phyloP scores from a whole-genome alignment of 139 green algal species.

The Coelastrella sp. region DNA sequence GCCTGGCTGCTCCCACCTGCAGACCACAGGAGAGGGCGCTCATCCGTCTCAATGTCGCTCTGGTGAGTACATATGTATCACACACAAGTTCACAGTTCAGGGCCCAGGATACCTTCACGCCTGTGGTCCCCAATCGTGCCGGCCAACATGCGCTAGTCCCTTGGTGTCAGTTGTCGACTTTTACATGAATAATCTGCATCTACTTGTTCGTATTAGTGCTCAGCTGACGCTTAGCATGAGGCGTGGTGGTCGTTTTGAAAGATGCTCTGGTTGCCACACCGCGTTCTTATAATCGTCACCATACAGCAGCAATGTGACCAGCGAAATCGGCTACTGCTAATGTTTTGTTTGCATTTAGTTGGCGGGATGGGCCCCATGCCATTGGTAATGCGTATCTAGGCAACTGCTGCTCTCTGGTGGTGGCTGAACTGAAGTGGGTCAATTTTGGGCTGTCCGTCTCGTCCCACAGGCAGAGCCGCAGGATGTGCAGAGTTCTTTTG shows the following conservation, averaged over 20 bases:
- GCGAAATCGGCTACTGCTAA: too few relatives aligned
- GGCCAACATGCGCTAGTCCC: background rate
- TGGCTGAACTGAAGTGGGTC: background rate
- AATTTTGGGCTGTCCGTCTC: background rate
- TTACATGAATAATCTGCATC: too few relatives aligned
- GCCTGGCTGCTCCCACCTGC: background rate
- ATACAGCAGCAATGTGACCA: too few relatives aligned
- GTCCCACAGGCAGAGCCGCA: background rate
- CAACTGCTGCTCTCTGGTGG: too few relatives aligned
- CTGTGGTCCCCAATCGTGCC: background rate
- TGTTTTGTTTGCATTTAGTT: too few relatives aligned
- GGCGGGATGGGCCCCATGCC: too few relatives aligned
- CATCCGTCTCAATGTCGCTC: background rate
- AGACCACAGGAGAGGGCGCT: background rate
- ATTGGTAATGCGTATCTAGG: too few relatives aligned
- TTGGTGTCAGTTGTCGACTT: background rate
- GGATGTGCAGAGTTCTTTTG: slow-evolving; percentile 46
- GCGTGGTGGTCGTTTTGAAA: background rate
- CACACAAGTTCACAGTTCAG: background rate
- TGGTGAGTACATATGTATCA: background rate
- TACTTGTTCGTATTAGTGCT: too few relatives aligned
- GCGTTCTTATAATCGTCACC: too few relatives aligned
- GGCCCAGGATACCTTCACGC: background rate
- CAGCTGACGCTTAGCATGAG: background rate
- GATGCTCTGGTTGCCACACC: background rate